Evolutionary conservation across 139 green algal genomes (phyloP).

Genomic region (Microglena sp.): DNA sequence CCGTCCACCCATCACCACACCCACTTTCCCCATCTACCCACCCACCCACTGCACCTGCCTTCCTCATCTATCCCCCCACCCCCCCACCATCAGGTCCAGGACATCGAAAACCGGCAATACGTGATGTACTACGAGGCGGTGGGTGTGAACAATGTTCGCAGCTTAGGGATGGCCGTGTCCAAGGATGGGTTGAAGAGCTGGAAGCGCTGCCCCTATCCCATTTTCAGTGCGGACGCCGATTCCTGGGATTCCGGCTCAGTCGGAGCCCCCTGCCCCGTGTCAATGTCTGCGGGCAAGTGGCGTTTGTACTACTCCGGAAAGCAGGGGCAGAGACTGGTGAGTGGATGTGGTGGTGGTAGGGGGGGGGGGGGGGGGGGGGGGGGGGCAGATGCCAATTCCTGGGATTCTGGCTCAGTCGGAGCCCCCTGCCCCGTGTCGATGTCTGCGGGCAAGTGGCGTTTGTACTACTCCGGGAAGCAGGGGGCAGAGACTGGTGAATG

Average conservation of each 20-base stretch:
- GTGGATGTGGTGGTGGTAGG: neutral
- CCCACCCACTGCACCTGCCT: too few relatives aligned
- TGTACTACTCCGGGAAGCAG: conserved; percentile 67
- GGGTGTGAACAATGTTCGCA: conserved; percentile 41
- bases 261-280: neutral
- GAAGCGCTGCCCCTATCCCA: conserved; percentile 27
- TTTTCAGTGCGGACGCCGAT: conserved; percentile 9
- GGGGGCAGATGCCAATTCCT: conserved; percentile 36
- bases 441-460: conserved; percentile 55
- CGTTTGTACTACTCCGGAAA: conserved; percentile 45
- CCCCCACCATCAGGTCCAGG: conserved; percentile 27
- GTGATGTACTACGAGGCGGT: conserved; percentile 90
- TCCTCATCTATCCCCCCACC: neutral
- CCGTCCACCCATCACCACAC: too few relatives aligned
- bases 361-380: too few relatives aligned
- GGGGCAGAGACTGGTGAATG: conserved; percentile 3
- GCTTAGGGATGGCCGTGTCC: conserved; percentile 72
- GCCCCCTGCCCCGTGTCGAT: conserved; percentile 74
- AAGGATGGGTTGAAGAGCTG: conserved; percentile 53
- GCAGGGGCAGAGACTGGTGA: neutral
- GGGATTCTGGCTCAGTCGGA: conserved; percentile 72
- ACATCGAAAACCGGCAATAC: conserved; percentile 62
- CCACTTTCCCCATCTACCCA: too few relatives aligned
- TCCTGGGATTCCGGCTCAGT: neutral
- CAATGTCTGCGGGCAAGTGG: neutral